phyloP scores from a whole-genome alignment of 164 flowering plant genomes.

The Paratinospora sagittata region DNA sequence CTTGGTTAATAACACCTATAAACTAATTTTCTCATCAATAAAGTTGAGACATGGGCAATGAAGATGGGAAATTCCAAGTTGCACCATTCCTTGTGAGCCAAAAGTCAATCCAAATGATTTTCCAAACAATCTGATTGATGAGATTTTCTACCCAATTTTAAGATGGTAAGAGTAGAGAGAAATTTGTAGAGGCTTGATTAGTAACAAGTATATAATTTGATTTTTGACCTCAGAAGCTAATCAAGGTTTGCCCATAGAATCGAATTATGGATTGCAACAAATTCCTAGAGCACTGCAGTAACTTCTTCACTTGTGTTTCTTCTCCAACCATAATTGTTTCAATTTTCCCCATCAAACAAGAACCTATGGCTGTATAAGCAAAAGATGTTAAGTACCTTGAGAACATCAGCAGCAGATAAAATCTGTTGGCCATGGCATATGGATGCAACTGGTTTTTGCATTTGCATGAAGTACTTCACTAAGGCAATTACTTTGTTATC shows the following conservation, averaged over 20 bases:
- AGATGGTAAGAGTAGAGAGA: background rate
- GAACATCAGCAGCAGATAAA: conserved; percentile 86
- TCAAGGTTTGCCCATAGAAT: too few relatives aligned
- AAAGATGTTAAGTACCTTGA: conserved; percentile 49
- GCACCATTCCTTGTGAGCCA: background rate
- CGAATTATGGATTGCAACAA: too few relatives aligned
- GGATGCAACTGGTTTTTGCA: conserved; percentile 86
- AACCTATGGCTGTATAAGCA: background rate
- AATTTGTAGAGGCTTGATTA: background rate
- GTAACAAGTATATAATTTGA: background rate
- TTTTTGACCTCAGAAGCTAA: background rate
- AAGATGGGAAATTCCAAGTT: too few relatives aligned
- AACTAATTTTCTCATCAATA: too few relatives aligned
- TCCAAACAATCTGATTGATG: background rate
- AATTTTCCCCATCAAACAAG: background rate
- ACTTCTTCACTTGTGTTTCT: too few relatives aligned
- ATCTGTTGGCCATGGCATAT: conserved; percentile 98
- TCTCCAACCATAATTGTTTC: background rate
- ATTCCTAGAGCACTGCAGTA: too few relatives aligned
- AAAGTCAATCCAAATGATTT: background rate
- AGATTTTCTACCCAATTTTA: background rate
- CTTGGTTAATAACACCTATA: too few relatives aligned
- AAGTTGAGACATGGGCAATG: too few relatives aligned
- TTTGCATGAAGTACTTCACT: conserved; percentile 70
- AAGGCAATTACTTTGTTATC: conserved; percentile 59